Evolutionary conservation across 164 flowering plant genomes (phyloP).

Genomic region (Hamamelis virginiana): DNA sequence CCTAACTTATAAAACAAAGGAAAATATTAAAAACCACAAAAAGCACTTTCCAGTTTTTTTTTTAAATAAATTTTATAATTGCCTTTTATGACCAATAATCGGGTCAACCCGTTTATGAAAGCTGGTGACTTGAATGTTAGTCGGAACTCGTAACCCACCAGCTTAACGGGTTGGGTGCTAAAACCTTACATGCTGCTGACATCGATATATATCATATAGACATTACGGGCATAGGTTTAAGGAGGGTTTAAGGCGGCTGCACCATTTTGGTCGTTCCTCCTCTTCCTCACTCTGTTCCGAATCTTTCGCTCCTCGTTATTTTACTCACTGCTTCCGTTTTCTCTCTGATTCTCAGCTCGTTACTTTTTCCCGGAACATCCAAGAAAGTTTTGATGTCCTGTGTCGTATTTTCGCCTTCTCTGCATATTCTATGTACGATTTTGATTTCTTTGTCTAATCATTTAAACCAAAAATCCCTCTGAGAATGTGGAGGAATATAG

Average conservation of each 20-base stretch:
- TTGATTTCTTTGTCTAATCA: neutral
- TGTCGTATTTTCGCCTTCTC: neutral
- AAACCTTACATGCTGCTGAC: neutral
- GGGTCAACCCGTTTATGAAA: no score
- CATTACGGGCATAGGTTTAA: conserved; percentile 6
- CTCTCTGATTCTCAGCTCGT: neutral
- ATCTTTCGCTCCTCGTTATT: neutral
- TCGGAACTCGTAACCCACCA: no score
- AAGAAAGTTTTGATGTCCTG: neutral
- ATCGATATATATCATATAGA: neutral
- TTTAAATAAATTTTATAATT: no score
- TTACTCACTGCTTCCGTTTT: conserved; percentile 1
- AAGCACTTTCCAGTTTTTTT: no score
- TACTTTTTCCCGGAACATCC: neutral
- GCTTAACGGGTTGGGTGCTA: neutral
- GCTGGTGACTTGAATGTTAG: no score
- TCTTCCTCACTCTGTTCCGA: neutral
- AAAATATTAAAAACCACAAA: no score
- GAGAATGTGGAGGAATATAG: conserved; percentile 50
- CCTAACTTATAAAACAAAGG: no score
- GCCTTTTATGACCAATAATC: no score
- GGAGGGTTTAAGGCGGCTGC: conserved; percentile 32
- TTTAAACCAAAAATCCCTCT: neutral
- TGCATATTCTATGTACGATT: conserved; percentile 4
- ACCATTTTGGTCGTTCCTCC: neutral